Evolutionary conservation across 495 filamentous ascomycete genomes (phyloP), one percentile per base, ranked within the genome.

Genomic region (Evansstolkia leycettana): DNA sequence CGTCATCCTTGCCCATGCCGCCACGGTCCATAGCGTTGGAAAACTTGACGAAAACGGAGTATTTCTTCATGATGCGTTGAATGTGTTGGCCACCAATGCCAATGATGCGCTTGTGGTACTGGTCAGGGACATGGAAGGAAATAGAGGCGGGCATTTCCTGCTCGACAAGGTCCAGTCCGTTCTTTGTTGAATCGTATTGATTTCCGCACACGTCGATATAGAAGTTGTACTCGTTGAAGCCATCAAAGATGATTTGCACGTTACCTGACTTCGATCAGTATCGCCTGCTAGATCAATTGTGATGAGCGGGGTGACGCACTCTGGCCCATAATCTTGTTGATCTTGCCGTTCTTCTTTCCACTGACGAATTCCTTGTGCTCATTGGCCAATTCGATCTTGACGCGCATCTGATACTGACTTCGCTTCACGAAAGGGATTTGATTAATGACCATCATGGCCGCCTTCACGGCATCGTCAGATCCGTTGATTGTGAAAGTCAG

Each of bases 321-420:
- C 56, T 94, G 87, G 10, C 87, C 87, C 92, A 99, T 96, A 52
- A 99, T 99, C 73, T 99, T 99, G 70, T 99, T 99, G 57, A 99
- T 96, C 67, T 99, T 99, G 62, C 90, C 90, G 48, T 96, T 96
- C 70, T 96, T 99, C 65, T 99, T 99, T 31, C 90, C 90, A 42
- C 86, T 92, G 29, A 98, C 90, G 52, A 98, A 98, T 53, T 98
- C 90, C 60, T 98, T 98, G 60, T 98, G 90, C 64, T 98, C 90
- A 51, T 96, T 96, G 39, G 90, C 92, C 17, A 98, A 78, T 63
- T 98, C 90, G 35, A 98, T 93, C 72, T 94, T 94, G 49, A 96
- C 87, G 10, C 86, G 77, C 55, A 96, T 92, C 50, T 88, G 84
- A 45, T 90, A 92, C 47, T 85, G 82, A 27, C 82, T 78, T 33